A percentile compares a stretch with the other conserved stretches of the same genome.
phyloP scores from a whole-genome alignment of 345 rosid species.

The Pistacia vera region DNA sequence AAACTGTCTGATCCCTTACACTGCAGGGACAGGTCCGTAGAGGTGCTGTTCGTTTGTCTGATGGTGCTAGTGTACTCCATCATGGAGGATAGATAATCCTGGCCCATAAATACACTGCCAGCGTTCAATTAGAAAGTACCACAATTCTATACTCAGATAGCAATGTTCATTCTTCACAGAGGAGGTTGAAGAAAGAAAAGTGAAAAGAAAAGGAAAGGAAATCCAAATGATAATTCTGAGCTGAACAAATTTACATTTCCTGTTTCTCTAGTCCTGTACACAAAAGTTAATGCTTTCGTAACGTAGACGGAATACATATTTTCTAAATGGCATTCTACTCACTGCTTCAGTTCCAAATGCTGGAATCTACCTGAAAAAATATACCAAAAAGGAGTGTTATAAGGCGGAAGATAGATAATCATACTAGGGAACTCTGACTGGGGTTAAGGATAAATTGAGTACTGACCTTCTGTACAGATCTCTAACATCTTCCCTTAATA shows the following conservation, averaged over 20 bases:
- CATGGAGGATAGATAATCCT: too few relatives aligned
- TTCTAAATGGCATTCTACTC: neutral
- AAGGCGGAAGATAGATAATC: neutral
- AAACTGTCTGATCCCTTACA: too few relatives aligned
- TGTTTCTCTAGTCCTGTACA: neutral
- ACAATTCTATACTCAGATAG: too few relatives aligned
- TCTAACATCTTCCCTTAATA: conserved; percentile 58
- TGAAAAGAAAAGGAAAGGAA: neutral
- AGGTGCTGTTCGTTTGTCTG: too few relatives aligned
- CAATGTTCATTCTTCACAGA: too few relatives aligned
- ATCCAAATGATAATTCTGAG: neutral
- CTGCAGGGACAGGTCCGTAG: too few relatives aligned
- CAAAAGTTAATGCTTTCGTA: neutral
- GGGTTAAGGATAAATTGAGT: neutral
- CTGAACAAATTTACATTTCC: neutral
- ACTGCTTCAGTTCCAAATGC: neutral
- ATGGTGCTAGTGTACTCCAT: too few relatives aligned
- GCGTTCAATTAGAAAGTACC: too few relatives aligned
- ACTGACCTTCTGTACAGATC: conserved; percentile 74
- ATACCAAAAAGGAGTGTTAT: conserved; percentile 1
- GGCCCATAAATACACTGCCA: too few relatives aligned
- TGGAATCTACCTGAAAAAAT: conserved; percentile 33
- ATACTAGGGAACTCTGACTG: neutral
- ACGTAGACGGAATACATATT: neutral
- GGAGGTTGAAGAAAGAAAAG: neutral